Evolutionary conservation across 495 filamentous ascomycete species (phyloP), one percentile per base, ranked within the genome.

Genomic region (Penicillium atrosanguineum): DNA sequence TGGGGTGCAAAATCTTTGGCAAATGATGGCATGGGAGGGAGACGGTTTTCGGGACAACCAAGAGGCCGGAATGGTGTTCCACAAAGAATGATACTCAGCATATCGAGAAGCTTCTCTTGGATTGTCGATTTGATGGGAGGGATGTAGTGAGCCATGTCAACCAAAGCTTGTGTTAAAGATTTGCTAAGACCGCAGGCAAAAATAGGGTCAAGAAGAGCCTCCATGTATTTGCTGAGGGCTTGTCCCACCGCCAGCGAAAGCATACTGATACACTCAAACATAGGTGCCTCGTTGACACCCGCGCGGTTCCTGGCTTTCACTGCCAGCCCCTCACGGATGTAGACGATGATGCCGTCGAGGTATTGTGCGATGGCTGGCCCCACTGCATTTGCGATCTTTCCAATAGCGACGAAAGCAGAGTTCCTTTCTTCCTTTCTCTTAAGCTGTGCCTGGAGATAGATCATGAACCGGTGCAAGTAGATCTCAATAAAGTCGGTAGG

Each of bases 121-220:
- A 99, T 97, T 11, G 81, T 90, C 25, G 85, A 79, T 69, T 95
- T 93, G 56, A 96, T 87, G 1, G 95, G 94, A 0, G 94, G 93
- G 45, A 99, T 95, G 66, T 97, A 97, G 64, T 97, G 94, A 38
- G 94, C 92, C 89, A 99, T 95, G 64, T 97, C 94, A 19, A 97
- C 91, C 45, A 99, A 75, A 14, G 94, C 94, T 65, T 97, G 92
- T 0, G 90, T 96, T 18, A 99, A 80, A 46, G 94, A 90, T 56
- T 90, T 87, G 49, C 89, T 96, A 37, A 99, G 77, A 41, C 93
- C 92, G 59, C 94, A 99, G 16, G 90, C 90, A 70, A 99, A 97
- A 55, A 99, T 96, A 4, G 95, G 91, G 58, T 97, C 93, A 2
- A 99, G 82, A 21, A 97, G 73, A 16, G 90, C 88, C 60, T 97